Percentiles rank a stretch among this genome's conserved stretches.
Evolutionary conservation across 306 rosid species (phyloP).

Genomic region (Hippophae gyantsensis): DNA sequence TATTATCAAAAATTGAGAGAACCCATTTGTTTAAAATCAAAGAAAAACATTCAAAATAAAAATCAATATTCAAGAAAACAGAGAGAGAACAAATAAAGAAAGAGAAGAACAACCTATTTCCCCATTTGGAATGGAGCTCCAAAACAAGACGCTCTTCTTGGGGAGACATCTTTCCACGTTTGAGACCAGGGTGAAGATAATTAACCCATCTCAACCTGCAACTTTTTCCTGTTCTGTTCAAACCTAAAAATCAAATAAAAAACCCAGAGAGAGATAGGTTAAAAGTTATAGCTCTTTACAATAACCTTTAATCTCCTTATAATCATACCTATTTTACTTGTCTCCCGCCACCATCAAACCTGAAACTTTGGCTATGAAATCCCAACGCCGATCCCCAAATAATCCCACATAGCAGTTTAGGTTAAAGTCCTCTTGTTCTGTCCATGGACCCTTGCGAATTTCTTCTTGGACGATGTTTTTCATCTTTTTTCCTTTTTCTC

Average conservation of each 20-base stretch:
- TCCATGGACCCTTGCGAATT: conserved; percentile 86
- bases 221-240: conserved; percentile 95
- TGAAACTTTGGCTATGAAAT: conserved; percentile 87
- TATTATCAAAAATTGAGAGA: neutral
- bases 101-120: conserved; percentile 56
- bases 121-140: conserved; percentile 93
- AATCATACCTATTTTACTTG: conserved; percentile 52
- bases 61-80: no score
- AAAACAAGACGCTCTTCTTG: conserved; percentile 78
- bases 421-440: conserved; percentile 85
- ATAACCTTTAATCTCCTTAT: conserved; percentile 25
- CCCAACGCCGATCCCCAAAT: conserved; percentile 97
- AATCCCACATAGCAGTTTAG: conserved; percentile 64
- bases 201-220: conserved; percentile 97
- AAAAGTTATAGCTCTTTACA: conserved; percentile 33
- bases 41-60: neutral
- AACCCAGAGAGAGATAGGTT: conserved; percentile 18
- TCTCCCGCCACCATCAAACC: conserved; percentile 99
- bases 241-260: conserved; percentile 44
- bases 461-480: conserved; percentile 32
- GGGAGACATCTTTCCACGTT: conserved; percentile 79
- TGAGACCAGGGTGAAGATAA: conserved; percentile 93
- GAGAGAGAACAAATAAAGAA: no score
- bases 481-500: conserved; percentile 7
- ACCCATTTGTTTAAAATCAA: neutral